Conservation (phyloP, 1,284 basidiomycete genomes). For the Puccinia brachypodii region DNA sequence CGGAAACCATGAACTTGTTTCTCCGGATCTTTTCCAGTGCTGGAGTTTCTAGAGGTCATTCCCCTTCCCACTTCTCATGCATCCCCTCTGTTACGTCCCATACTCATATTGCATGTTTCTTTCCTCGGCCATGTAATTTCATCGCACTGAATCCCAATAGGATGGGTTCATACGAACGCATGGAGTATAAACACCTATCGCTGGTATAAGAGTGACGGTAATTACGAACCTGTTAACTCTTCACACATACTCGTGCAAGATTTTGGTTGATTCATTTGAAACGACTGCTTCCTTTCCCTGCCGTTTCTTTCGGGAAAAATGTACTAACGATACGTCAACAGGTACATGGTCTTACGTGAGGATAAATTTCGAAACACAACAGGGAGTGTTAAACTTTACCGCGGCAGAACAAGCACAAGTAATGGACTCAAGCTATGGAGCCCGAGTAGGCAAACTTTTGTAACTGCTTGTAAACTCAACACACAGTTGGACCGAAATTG, state of each 20-base stretch:
- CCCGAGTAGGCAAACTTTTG: slow-evolving; percentile 3
- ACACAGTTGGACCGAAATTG: background rate
- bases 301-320: background rate
- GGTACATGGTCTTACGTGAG: slow-evolving; percentile 42
- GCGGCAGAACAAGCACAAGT: slow-evolving; percentile 15
- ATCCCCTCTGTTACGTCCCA: background rate
- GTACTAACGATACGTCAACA: background rate
- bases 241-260: background rate
- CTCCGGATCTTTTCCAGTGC: slow-evolving; percentile 28
- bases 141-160: background rate
- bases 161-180: slow-evolving; percentile 35
- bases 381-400: slow-evolving; percentile 22
- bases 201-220: slow-evolving; percentile 38
- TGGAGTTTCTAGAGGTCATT: slow-evolving; percentile 27
- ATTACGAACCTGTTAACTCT: background rate
- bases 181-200: slow-evolving; percentile 28
- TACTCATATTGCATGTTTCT: background rate
- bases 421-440: background rate
- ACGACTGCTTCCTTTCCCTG: background rate
- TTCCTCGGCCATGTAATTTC: background rate
- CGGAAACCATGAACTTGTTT: slow-evolving; percentile 35
- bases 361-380: slow-evolving; percentile 12
- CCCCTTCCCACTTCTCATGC: background rate
- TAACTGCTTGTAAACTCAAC: background rate
- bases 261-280: too few relatives aligned